Base-by-base conservation (phyloP, 495 filamentous ascomycete species). In the Penicillium manginii region DNA sequence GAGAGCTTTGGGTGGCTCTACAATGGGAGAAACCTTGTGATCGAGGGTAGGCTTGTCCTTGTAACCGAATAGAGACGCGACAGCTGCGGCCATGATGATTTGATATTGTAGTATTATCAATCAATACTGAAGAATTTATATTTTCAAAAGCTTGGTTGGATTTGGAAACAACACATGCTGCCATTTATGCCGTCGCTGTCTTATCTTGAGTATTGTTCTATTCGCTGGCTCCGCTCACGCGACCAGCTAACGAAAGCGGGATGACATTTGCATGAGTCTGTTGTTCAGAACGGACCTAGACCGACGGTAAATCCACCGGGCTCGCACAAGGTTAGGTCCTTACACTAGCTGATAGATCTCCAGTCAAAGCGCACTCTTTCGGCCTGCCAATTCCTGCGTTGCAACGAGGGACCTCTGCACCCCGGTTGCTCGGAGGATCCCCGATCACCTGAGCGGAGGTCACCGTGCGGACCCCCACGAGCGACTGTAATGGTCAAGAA, bases 1-100 rank as follows among this genome's bases (percentile, higher is more conserved):
- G 11, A 83, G 67, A n/a, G 76, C 74, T 37, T 73, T 70, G 8
- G 68, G 63, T 31, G 73, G 57, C 15, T 56, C 57, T 19, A 45
- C 26, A 29, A 29, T 53, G 2, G 48, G 54, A 12, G 52, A 11
- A 6, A 60, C 55, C 11, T 62, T 58, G 7, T 58, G 31, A 11
- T 22, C 55, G 9, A 50, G 29, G 4, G 23, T 58, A n/a, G 55
- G 45, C 14, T 47, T 62, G 29, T 57, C 19, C 14, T 55, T 58
- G 58, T 61, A 61, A 23, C 64, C 64, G 45, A 67, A 64, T 4
- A 67, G 35, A 42, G 64, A 67, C 18, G 61, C 55, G 18, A 67
- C 46, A 33, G 61, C 50, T 7, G 64, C 51, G 40, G 64, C 55
- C 64, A 67, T 67, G 47, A 26, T 59, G 58, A 49, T 2, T 17